A percentile compares a stretch with the other conserved stretches of the same genome.
These are phyloP conservation scores for Thinopyrum elongatum DNA, from an alignment of 176 grass and related monocot genomes.

Conservation along the genomic window DNA sequence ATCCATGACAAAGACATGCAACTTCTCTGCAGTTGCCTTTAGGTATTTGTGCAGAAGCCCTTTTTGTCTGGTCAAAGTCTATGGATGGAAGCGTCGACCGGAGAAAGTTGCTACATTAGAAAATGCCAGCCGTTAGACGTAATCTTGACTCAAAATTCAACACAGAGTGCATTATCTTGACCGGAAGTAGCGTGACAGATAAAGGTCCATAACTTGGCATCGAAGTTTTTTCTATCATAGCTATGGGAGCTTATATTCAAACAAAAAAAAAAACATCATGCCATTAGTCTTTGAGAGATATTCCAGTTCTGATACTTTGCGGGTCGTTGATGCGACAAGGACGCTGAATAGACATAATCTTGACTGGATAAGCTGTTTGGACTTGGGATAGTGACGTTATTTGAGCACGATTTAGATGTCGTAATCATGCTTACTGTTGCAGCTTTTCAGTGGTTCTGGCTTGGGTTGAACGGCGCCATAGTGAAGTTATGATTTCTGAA, in stretches of 20 bases:
- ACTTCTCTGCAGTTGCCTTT: constrained; percentile 18
- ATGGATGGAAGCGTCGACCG: constrained; percentile 30
- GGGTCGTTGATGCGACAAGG: not conserved
- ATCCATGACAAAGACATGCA: constrained; percentile 29
- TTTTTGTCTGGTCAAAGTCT: constrained; percentile 41
- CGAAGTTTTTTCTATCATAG: constrained; percentile 13
- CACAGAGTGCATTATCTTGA: constrained; percentile 14
- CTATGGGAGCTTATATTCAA: constrained; percentile 15
- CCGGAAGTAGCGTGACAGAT: not conserved
- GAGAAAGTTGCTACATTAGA: constrained; percentile 25
- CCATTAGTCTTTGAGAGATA: not conserved
- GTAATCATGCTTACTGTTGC: not conserved
- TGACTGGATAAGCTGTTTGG: not conserved
- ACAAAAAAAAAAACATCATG: not conserved
- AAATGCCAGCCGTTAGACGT: constrained; percentile 15
- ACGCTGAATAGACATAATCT: not conserved
- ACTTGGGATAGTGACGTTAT: not conserved
- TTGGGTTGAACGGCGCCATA: not conserved
- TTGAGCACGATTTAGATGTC: not conserved
- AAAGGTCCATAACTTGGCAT: not conserved
- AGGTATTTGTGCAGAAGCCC: constrained; percentile 23
- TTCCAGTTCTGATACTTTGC: constrained; percentile 9
- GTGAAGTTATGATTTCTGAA: not conserved
- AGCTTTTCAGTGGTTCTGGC: not conserved
- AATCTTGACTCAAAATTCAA: constrained; percentile 21